These are phyloP conservation scores for Chaetomium sp. DNA, from an alignment of 2,329 filamentous ascomycete genomes.

Conservation along the genomic window DNA sequence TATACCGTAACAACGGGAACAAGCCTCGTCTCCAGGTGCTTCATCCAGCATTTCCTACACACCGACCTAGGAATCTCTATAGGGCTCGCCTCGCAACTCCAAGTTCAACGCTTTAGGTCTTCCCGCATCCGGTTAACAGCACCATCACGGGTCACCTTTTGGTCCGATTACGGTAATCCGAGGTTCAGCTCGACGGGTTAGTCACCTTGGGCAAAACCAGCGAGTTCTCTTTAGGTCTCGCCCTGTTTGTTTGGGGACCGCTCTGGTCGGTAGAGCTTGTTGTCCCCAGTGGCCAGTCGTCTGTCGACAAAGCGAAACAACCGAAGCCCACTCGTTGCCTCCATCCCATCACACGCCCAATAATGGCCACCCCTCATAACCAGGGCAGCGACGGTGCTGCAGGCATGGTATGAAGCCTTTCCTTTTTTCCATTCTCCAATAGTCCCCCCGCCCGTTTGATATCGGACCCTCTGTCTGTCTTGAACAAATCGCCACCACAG, in stretches of 20 bases:
- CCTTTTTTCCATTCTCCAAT: not conserved
- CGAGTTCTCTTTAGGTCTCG: not conserved
- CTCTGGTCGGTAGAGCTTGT: not conserved
- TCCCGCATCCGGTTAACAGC: not conserved
- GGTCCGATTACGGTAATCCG: conserved; percentile 18
- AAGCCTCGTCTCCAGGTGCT: conserved; percentile 3
- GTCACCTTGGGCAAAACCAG: no score
- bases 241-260: conserved; percentile 10
- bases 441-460: not conserved
- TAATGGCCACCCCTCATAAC: conserved; percentile 21
- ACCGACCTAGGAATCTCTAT: conserved; percentile 2
- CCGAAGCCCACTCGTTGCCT: not conserved
- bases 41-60: conserved; percentile 1
- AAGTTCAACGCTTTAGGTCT: not conserved
- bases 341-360: conserved; percentile 1
- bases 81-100: not conserved
- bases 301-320: not conserved
- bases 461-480: not conserved
- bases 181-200: no score
- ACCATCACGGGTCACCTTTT: conserved; percentile 4
- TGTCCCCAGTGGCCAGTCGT: conserved; percentile 3
- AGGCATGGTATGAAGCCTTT: conserved; percentile 17
- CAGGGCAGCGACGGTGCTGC: conserved; percentile 21
- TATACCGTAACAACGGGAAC: not conserved
- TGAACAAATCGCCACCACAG: not conserved